Evolutionary conservation across 768 basidiomycete genomes (phyloP).

Genomic region (Boletellus emodensis): DNA sequence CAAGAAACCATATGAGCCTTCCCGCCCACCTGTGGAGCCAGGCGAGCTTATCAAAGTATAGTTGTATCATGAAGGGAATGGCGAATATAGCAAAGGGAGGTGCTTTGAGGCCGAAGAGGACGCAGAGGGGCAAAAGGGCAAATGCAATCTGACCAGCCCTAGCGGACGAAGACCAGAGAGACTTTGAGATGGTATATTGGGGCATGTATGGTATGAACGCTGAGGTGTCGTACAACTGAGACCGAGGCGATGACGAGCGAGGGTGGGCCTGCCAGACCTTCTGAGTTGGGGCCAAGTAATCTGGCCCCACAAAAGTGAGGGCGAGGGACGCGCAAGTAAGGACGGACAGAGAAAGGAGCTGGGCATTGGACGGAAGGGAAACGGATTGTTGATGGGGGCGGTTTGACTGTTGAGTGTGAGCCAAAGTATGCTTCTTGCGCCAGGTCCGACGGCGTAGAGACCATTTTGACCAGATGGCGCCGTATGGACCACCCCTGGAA

Average conservation of each 20-base stretch:
- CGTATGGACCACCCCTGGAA: conserved; percentile 38
- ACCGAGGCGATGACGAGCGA: conserved; percentile 17
- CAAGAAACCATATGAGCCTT: conserved; percentile 63
- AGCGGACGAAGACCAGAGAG: conserved; percentile 68
- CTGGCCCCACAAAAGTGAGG: conserved; percentile 57
- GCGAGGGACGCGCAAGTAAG: conserved; percentile 42
- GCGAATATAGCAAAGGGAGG: conserved; percentile 72
- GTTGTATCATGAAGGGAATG: conserved; percentile 52
- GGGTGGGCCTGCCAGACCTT: conserved; percentile 42
- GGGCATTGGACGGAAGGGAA: conserved; percentile 59
- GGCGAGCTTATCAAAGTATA: conserved; percentile 74
- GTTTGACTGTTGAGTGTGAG: conserved; percentile 30
- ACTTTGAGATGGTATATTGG: conserved; percentile 59
- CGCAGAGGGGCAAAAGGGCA: conserved; percentile 64
- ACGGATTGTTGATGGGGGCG: conserved; percentile 39
- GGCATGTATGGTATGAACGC: conserved; percentile 40
- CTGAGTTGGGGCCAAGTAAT: conserved; percentile 56
- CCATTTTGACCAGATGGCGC: conserved; percentile 59
- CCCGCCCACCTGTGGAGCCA: conserved; percentile 71
- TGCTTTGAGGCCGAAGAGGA: conserved; percentile 67
- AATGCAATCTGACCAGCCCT: conserved; percentile 69
- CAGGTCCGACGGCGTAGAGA: conserved; percentile 54
- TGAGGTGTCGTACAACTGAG: conserved; percentile 26
- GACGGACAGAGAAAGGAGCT: conserved; percentile 48
- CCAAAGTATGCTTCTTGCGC: conserved; percentile 44